Conservation (phyloP, 176 grass and related monocot species). For the Puccinellia tenuiflora region DNA sequence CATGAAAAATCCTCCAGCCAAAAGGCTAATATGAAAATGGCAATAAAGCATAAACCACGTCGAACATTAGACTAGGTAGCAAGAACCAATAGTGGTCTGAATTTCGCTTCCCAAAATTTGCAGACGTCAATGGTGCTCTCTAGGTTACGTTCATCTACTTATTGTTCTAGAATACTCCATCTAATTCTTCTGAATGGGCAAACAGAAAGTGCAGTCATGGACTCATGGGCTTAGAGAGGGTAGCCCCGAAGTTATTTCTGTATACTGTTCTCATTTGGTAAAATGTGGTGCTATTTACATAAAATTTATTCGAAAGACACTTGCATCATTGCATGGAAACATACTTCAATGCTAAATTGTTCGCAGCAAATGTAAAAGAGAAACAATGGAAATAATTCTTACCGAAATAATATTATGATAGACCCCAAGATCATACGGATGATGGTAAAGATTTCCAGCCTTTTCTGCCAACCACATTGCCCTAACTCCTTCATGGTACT, state of each 20-base stretch:
- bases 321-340: not conserved
- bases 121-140: not conserved
- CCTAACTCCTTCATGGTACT: constrained; percentile 96
- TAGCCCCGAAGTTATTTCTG: not conserved
- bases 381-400: constrained; percentile 24
- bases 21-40: constrained; percentile 1
- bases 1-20: not conserved
- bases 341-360: not conserved
- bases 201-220: not conserved
- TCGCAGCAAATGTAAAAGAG: not conserved
- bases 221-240: not conserved
- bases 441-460: constrained; percentile 72
- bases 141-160: not conserved
- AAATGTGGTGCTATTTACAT: not conserved
- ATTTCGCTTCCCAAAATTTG: not conserved
- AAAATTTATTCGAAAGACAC: not conserved
- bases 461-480: constrained; percentile 93
- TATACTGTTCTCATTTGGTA: not conserved
- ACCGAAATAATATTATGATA: constrained; percentile 92
- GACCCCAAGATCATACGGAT: constrained; percentile 82
- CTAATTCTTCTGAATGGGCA: not conserved
- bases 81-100: not conserved
- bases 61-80: not conserved
- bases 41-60: not conserved
- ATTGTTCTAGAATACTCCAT: not conserved